These are phyloP conservation scores for Clavispora fructus DNA, from an alignment of 805 yeast genomes.

Conservation along the genomic window DNA sequence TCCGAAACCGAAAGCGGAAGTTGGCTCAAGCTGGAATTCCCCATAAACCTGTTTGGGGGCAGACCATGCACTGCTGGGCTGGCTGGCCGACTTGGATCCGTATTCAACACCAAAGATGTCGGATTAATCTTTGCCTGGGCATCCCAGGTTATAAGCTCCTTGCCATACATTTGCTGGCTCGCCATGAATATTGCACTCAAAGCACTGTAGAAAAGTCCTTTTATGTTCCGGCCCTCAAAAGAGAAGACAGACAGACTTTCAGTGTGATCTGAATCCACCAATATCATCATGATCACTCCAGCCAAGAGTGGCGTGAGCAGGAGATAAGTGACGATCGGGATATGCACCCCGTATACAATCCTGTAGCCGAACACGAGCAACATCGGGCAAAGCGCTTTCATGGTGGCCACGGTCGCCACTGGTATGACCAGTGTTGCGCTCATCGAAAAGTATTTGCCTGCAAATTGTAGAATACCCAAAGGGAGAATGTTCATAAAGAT, in stretches of 20 bases:
- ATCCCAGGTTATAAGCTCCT: constrained; percentile 64
- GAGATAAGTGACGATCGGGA: constrained; percentile 46
- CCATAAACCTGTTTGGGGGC: constrained; percentile 4
- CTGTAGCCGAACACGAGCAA: constrained; percentile 55
- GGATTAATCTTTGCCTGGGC: constrained; percentile 21
- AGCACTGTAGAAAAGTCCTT: constrained; percentile 67
- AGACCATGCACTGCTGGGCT: constrained; percentile 9
- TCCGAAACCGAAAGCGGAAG: constrained; percentile 34
- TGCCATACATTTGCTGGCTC: constrained; percentile 81
- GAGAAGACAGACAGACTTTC: background rate
- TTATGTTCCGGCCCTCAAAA: constrained; percentile 30
- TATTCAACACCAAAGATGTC: constrained; percentile 23
- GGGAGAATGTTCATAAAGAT: constrained; percentile 50
- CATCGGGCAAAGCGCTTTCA: constrained; percentile 64
- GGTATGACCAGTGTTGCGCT: constrained; percentile 63
- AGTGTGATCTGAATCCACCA: constrained; percentile 18
- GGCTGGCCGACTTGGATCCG: constrained; percentile 15
- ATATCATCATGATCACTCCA: constrained; percentile 50
- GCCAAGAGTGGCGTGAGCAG: constrained; percentile 47
- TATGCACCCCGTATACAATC: constrained; percentile 42
- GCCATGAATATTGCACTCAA: constrained; percentile 72
- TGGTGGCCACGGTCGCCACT: constrained; percentile 63
- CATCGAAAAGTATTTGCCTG: constrained; percentile 58
- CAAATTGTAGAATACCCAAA: constrained; percentile 59
- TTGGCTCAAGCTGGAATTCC: constrained; percentile 16